Conservation (phyloP, 1,284 basidiomycete species). For the Cryptococcus jaspeensis region DNA sequence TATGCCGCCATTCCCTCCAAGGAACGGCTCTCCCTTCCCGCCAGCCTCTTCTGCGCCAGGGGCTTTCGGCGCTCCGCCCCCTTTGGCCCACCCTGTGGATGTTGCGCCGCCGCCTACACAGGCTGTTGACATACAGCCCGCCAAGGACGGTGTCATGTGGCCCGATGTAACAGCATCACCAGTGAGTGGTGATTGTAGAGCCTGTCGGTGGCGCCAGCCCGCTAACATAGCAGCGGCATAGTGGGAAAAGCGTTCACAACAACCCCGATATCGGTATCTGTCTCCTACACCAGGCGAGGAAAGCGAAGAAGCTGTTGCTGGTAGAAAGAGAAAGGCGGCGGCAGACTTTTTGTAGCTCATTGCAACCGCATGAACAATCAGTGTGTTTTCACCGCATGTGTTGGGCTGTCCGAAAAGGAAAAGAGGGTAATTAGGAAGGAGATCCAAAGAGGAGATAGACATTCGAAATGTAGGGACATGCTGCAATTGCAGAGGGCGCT, state of each 20-base stretch:
- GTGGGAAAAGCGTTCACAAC: conserved; percentile 69
- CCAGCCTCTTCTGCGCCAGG: conserved; percentile 4
- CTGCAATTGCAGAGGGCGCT: no score
- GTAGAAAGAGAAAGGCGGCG: conserved; percentile 51
- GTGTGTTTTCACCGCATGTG: neutral
- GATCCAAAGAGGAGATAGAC: no score
- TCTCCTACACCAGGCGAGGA: conserved; percentile 35
- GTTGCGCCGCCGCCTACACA: conserved; percentile 9
- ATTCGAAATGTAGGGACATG: no score
- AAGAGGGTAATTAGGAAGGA: no score
- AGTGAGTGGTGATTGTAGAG: conserved; percentile 24
- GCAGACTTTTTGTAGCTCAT: conserved; percentile 47
- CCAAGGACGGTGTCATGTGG: conserved; percentile 52
- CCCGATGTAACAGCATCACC: conserved; percentile 47
- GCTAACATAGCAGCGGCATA: conserved; percentile 12
- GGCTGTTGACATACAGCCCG: conserved; percentile 31
- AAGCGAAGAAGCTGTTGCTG: conserved; percentile 22
- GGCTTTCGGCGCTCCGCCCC: conserved; percentile 22
- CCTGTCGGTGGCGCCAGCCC: neutral
- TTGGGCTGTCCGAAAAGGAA: no score
- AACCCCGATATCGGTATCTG: conserved; percentile 68
- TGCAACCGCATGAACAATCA: neutral
- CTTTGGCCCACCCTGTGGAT: conserved; percentile 34
- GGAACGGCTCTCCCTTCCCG: conserved; percentile 24
- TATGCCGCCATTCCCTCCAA: conserved; percentile 36